These are phyloP conservation scores for Niebla homalea DNA, from an alignment of 495 filamentous ascomycete genomes.

Conservation along the genomic window DNA sequence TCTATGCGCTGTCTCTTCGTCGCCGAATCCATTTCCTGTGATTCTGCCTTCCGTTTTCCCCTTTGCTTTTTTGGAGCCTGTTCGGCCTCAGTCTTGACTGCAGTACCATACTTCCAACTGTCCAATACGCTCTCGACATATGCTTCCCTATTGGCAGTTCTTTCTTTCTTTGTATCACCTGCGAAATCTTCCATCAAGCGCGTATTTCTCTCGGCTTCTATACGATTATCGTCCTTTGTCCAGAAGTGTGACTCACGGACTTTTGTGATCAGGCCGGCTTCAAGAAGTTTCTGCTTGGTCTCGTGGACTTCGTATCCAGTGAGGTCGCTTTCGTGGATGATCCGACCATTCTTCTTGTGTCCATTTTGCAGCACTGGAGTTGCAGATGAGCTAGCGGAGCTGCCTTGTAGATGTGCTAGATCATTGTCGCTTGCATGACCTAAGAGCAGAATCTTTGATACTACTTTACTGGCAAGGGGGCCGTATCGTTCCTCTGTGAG, in stretches of 20 bases:
- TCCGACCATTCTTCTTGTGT: neutral
- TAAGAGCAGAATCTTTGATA: conserved; percentile 59
- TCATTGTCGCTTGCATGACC: conserved; percentile 67
- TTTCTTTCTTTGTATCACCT: conserved; percentile 44
- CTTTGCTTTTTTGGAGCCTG: neutral
- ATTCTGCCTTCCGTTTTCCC: too few relatives aligned
- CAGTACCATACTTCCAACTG: conserved; percentile 32
- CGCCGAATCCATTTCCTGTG: too few relatives aligned
- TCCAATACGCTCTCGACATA: conserved; percentile 35
- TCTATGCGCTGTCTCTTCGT: too few relatives aligned
- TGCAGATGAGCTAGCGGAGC: neutral
- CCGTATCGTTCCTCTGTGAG: conserved; percentile 60
- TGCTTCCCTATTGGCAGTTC: conserved; percentile 38
- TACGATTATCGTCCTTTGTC: conserved; percentile 35
- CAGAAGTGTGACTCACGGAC: conserved; percentile 38
- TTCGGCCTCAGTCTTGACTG: conserved; percentile 8
- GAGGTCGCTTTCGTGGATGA: neutral
- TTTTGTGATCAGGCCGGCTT: conserved; percentile 32
- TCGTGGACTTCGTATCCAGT: conserved; percentile 2
- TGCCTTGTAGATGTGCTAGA: conserved; percentile 33
- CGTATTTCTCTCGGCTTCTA: conserved; percentile 33
- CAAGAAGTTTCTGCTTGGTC: conserved; percentile 7
- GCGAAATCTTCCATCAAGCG: conserved; percentile 33
- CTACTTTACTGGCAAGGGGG: conserved; percentile 49
- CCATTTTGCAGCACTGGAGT: neutral